These are phyloP conservation scores for Antrodiella citrinella DNA, from an alignment of 768 basidiomycete genomes.

Conservation along the genomic window DNA sequence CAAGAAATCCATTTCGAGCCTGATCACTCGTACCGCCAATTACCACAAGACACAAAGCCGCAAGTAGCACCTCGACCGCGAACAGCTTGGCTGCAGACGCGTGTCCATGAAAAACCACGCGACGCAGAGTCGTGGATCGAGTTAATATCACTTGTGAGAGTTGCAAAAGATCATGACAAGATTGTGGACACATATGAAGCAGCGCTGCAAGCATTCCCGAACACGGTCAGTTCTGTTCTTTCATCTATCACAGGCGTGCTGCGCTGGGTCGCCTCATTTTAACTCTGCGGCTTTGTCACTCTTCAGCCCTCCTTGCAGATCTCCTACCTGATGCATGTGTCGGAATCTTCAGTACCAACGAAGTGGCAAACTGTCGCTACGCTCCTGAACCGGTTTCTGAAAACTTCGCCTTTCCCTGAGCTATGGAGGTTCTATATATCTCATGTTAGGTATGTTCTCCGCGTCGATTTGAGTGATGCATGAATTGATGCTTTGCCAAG, in stretches of 20 bases:
- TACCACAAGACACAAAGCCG: no score
- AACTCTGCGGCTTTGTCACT: conserved; percentile 8
- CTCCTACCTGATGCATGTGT: conserved; percentile 70
- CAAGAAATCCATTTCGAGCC: no score
- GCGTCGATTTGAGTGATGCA: conserved; percentile 13
- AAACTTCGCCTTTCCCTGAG: conserved; percentile 76
- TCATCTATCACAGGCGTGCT: conserved; percentile 14
- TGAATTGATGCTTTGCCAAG: conserved; percentile 7
- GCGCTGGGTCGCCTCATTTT: no score
- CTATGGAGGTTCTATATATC: conserved; percentile 90
- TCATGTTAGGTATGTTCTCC: conserved; percentile 69
- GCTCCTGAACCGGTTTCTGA: conserved; percentile 79
- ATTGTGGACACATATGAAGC: conserved; percentile 76
- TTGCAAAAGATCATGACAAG: conserved; percentile 66
- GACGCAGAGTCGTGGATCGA: not conserved
- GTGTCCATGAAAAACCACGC: not conserved
- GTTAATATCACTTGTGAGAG: conserved; percentile 44
- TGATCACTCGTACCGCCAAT: no score
- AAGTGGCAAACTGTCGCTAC: conserved; percentile 72
- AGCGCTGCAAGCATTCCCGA: conserved; percentile 81
- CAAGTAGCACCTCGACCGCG: not conserved
- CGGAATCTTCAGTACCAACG: conserved; percentile 39
- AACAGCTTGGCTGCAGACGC: not conserved
- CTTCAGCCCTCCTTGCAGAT: conserved; percentile 73
- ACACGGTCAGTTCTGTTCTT: conserved; percentile 60